Conservation (phyloP, 2,329 filamentous ascomycete genomes). For the Cladosporium sphaerospermum region DNA sequence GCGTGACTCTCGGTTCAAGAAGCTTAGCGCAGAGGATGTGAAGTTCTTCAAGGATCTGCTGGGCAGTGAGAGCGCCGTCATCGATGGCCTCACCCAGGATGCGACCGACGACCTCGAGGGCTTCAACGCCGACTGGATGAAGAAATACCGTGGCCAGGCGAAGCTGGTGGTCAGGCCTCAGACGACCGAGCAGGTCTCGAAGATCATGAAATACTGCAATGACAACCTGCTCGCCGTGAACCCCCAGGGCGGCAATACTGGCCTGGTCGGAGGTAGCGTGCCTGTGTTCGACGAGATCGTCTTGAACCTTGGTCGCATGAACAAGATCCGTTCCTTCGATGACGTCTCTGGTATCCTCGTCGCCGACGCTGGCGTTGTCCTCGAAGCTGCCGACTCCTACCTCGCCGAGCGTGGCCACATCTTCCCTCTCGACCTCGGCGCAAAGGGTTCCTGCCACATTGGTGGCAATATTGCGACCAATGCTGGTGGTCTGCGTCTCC, state of each 20-base stretch:
- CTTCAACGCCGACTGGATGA: constrained; percentile 98
- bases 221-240: constrained; percentile 87
- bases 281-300: constrained; percentile 99
- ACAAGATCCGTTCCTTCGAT: constrained; percentile 84
- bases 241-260: constrained; percentile 94
- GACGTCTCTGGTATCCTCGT: constrained; percentile 86
- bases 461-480: constrained; percentile 96
- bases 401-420: constrained; percentile 78
- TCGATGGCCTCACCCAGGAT: constrained; percentile 74
- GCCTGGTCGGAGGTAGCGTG: constrained; percentile 88
- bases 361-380: constrained; percentile 81
- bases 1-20: constrained; percentile 67
- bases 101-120: constrained; percentile 75
- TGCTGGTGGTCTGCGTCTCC: constrained; percentile 79
- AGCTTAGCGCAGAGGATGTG: constrained; percentile 72
- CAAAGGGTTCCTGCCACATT: constrained; percentile 94
- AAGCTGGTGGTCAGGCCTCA: constrained; percentile 80
- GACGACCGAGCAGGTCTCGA: constrained; percentile 80
- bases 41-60: constrained; percentile 75
- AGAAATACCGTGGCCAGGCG: constrained; percentile 90
- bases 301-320: constrained; percentile 84
- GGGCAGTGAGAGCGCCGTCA: constrained; percentile 68
- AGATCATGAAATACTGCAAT: constrained; percentile 91
- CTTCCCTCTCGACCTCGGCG: constrained; percentile 94
- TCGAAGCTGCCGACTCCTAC: constrained; percentile 82